Conservation (phyloP, 306 rosid genomes). For the Ziziphus jujuba region DNA sequence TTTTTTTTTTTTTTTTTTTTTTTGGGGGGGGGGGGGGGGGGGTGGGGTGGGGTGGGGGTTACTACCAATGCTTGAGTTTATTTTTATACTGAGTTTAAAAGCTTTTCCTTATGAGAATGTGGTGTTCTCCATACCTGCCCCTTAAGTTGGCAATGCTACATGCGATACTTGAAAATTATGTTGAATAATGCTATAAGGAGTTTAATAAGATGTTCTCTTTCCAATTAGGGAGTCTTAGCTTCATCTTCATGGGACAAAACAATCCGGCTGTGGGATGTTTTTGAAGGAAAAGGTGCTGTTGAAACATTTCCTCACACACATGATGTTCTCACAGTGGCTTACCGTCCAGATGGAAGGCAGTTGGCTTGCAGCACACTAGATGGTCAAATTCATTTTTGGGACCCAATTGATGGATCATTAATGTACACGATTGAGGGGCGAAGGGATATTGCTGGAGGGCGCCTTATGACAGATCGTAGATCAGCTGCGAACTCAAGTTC, state of each 20-base stretch:
- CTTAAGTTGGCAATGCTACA: background rate
- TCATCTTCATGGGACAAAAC: slow-evolving; percentile 96
- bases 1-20: background rate
- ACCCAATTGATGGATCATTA: slow-evolving; percentile 80
- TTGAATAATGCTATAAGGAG: background rate
- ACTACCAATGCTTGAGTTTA: background rate
- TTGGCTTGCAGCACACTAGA: slow-evolving; percentile 95
- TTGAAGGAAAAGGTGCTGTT: slow-evolving; percentile 83
- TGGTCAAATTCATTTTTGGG: slow-evolving; percentile 97
- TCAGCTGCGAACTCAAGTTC: slow-evolving; percentile 80
- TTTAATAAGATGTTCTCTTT: slow-evolving; percentile 19
- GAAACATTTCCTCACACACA: slow-evolving; percentile 83
- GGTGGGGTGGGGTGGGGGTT: too few relatives aligned
- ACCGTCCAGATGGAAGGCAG: slow-evolving; percentile 97
- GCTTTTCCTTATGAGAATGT: background rate
- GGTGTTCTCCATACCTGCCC: background rate
- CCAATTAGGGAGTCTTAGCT: slow-evolving; percentile 69
- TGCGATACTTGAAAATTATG: background rate
- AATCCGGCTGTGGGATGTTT: slow-evolving; percentile 94
- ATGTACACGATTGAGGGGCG: slow-evolving; percentile 91
- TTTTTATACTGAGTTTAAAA: background rate
- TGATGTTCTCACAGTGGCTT: slow-evolving; percentile 85
- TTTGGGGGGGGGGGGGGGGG: too few relatives aligned
- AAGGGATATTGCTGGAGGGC: slow-evolving; percentile 92
- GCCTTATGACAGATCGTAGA: slow-evolving; percentile 89